Conservation (phyloP, 176 grass and related monocot species). For the Aegilops speltoides region DNA sequence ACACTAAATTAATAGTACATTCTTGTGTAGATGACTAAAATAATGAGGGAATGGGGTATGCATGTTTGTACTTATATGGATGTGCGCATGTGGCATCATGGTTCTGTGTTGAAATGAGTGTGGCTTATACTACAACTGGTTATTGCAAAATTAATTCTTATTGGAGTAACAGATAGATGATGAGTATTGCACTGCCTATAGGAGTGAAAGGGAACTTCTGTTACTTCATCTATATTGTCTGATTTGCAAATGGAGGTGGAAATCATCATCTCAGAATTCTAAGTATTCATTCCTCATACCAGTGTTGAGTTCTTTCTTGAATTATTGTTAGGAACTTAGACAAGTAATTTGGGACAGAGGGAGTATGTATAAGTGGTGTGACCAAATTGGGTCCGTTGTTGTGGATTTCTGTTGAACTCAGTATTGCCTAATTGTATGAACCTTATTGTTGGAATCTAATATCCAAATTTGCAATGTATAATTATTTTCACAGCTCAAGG, state of each 20-base stretch:
- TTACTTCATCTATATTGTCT: not conserved
- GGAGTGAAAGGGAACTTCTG: not conserved
- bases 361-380: not conserved
- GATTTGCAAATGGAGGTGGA: not conserved
- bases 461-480: not conserved
- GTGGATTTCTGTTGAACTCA: not conserved
- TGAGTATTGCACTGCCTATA: not conserved
- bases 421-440: not conserved
- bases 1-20: not conserved
- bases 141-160: not conserved
- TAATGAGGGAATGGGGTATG: not conserved
- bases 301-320: not conserved
- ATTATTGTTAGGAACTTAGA: not conserved
- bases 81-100: not conserved
- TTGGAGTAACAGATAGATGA: not conserved
- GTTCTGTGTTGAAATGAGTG: not conserved
- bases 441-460: not conserved
- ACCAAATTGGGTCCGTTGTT: not conserved
- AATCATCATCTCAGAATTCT: not conserved
- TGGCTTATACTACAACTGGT: not conserved
- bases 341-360: too few species aligned
- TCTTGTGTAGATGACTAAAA: not conserved
- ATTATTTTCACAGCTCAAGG: slow-evolving; percentile 26
- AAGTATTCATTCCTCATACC: not conserved
- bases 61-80: not conserved